Percentiles rank a stretch among this genome's conserved stretches.
Evolutionary conservation across 805 yeast species (phyloP).

Genomic region (Kodamaea neixiangensis): DNA sequence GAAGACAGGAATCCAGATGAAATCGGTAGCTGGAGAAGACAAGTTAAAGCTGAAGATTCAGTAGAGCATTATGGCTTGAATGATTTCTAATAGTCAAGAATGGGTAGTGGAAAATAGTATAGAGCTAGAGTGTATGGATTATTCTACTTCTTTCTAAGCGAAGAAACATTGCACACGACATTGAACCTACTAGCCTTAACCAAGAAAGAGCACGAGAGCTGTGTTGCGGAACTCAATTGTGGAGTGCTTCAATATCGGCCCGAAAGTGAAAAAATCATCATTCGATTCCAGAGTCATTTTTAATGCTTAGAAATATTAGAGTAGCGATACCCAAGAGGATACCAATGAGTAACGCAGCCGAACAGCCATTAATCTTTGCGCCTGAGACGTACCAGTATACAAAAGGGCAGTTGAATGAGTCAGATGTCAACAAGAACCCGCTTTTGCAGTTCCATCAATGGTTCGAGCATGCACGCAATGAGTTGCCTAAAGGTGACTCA

Average conservation of each 20-base stretch:
- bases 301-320: constrained; percentile 3
- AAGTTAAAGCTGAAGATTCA: no score
- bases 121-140: no score
- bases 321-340: not conserved
- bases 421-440: constrained; percentile 60
- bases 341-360: constrained; percentile 1
- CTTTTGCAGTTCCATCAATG: constrained; percentile 77
- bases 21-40: no score
- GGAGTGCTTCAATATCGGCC: not conserved
- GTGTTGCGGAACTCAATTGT: not conserved
- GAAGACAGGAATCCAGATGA: no score
- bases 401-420: constrained; percentile 57
- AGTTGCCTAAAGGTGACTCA: constrained; percentile 43
- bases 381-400: constrained; percentile 89
- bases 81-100: no score
- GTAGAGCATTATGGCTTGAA: no score
- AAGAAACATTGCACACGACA: no score
- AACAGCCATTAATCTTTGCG: constrained; percentile 55
- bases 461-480: constrained; percentile 54
- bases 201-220: no score
- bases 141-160: no score
- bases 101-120: no score
- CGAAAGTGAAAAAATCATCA: not conserved
- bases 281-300: not conserved
- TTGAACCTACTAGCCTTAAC: no score